Conservation (phyloP, 768 basidiomycete genomes). For the Leccinum rimulosum region DNA sequence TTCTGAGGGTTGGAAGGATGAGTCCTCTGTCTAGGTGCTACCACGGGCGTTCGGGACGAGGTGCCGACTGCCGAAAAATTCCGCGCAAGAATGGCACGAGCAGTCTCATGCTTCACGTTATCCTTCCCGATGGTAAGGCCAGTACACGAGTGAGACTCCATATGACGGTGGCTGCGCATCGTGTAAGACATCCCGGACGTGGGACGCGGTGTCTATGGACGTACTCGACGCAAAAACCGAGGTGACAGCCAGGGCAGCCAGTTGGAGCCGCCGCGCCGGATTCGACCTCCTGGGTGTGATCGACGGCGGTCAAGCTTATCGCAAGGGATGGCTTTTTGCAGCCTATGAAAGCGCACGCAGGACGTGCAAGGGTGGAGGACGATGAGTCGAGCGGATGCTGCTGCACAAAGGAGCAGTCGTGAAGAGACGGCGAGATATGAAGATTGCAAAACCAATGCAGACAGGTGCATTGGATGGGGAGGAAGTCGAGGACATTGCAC, state of each 20-base stretch:
- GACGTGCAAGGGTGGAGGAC: constrained; percentile 30
- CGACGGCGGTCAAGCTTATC: constrained; percentile 32
- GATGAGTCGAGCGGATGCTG: neutral
- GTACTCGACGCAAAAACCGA: constrained; percentile 66
- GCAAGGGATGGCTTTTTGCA: constrained; percentile 60
- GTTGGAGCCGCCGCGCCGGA: neutral
- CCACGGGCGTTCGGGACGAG: constrained; percentile 25
- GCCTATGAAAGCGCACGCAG: constrained; percentile 46
- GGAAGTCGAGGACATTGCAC: constrained; percentile 68
- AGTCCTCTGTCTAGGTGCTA: constrained; percentile 28
- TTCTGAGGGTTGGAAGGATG: constrained; percentile 51
- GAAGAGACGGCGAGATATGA: constrained; percentile 60
- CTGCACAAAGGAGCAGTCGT: constrained; percentile 45
- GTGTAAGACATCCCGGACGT: constrained; percentile 9
- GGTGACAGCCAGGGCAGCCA: constrained; percentile 51
- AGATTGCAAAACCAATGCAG: constrained; percentile 55
- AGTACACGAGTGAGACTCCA: constrained; percentile 57
- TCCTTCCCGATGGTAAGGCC: constrained; percentile 14
- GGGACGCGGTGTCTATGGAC: constrained; percentile 11
- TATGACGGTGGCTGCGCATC: constrained; percentile 59
- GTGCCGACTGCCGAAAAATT: constrained; percentile 38
- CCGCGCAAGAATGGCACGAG: constrained; percentile 52
- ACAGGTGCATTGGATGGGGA: constrained; percentile 74
- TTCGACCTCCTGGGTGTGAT: constrained; percentile 14
- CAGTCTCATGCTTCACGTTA: constrained; percentile 41